A percentile compares a stretch with the other conserved stretches of the same genome.
Conservation (phyloP, 148 eudicot genomes). For the Dianthus caryophyllus region DNA sequence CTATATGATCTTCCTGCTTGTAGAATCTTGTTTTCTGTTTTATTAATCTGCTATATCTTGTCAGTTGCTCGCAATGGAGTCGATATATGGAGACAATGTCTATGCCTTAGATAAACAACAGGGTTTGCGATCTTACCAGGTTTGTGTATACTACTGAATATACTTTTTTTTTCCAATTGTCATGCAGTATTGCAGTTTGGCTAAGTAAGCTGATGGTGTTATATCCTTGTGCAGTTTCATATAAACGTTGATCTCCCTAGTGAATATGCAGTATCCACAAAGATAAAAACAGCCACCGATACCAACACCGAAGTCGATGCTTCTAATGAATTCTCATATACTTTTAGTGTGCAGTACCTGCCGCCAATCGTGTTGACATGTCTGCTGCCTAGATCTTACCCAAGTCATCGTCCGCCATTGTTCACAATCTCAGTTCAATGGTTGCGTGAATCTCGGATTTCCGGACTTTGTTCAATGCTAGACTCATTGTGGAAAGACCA, state of each 20-base stretch:
- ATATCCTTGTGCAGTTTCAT: conserved; percentile 51
- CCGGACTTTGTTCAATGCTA: conserved; percentile 59
- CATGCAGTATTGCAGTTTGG: not conserved
- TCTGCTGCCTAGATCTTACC: conserved; percentile 80
- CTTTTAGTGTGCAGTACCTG: conserved; percentile 66
- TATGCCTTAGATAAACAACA: conserved; percentile 51
- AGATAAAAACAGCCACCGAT: conserved; percentile 33
- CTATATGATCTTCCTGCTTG: not conserved
- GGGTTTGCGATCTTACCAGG: conserved; percentile 80
- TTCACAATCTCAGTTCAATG: conserved; percentile 83
- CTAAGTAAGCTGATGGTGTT: not conserved
- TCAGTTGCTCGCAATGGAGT: conserved; percentile 80
- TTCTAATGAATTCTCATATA: conserved; percentile 54
- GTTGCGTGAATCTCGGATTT: conserved; percentile 58
- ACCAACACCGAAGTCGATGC: conserved; percentile 22
- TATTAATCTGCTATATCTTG: conserved; percentile 2
- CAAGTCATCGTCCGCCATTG: conserved; percentile 65
- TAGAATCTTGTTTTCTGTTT: not conserved
- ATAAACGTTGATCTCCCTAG: conserved; percentile 54
- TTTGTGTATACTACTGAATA: conserved; percentile 15
- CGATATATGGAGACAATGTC: conserved; percentile 75
- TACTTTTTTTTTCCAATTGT: too few relatives aligned
- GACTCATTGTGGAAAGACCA: conserved; percentile 85
- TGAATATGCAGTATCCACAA: conserved; percentile 53
- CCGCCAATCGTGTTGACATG: conserved; percentile 78